Evolutionary conservation across 805 yeast genomes (phyloP), one percentile per base, ranked within the genome.

Genomic region (Scheffersomyces coipomensis): DNA sequence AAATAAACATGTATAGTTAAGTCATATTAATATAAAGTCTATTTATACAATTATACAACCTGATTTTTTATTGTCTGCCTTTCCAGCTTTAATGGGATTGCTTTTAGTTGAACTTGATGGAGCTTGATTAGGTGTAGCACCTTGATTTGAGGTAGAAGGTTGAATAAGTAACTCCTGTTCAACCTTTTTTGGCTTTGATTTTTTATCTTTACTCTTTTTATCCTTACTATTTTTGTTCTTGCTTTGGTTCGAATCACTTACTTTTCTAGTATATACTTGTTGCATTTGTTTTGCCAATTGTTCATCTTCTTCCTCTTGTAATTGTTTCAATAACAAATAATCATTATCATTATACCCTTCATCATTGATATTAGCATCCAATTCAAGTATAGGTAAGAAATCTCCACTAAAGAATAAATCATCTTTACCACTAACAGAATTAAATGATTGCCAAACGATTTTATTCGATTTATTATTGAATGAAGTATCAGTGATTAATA

Each of bases 361-460:
- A 19, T 46, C 35, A 33, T 23, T 32, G 5, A 23, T 21, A n/a
- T 16, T 15, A 6, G 37, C 10, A 17, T 37, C 39, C 16, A 49
- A 51, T 30, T 62, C 71, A 16, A 63, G 46, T 1, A 71, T 55
- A 1, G 82, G 82, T 6, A 69, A 56, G 47, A 87, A 87, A 15
- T 68, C 71, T 2, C 93, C 95, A 11, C 78, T 76, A 56, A 78
- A 80, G 49, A 82, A 86, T 19, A 70, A 66, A 52, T 87, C 95
- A n/a, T 78, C 79, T 1, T 69, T 61, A 0, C 97, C 97, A 32
- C 73, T 72, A 2, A 81, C 73, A 2, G 87, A 77, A 35, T 73
- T 74, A 30, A 91, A 62, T 1, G 85, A 76, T 55, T 86, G 90
- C 98, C 98, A 91, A 6, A 88, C 87, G 15, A 85, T 74, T n/a